Conservation (phyloP, 441 rosid genomes). For the Populus hybrid region DNA sequence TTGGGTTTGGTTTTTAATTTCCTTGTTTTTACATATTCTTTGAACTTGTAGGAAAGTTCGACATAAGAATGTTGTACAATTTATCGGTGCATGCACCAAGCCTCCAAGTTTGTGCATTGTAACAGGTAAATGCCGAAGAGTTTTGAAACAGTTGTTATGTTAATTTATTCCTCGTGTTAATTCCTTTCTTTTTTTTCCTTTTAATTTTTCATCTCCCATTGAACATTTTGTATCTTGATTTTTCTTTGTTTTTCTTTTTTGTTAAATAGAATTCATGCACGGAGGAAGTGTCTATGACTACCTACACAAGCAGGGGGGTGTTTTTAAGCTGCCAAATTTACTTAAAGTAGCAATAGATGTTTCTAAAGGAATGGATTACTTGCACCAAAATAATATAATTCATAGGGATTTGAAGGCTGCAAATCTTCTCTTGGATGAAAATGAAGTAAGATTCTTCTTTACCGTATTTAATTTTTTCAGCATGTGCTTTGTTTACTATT, state of each 20-base stretch:
- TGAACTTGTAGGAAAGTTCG: too few relatives aligned
- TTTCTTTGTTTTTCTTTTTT: conserved; percentile 13
- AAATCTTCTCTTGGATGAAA: conserved; percentile 98
- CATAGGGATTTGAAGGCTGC: too few relatives aligned
- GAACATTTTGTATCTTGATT: conserved; percentile 2
- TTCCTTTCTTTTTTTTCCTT: neutral
- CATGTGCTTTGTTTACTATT: neutral
- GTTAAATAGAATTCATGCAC: conserved; percentile 67
- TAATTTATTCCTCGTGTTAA: too few relatives aligned
- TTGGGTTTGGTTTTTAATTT: neutral
- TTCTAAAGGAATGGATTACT: too few relatives aligned
- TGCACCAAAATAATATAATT: too few relatives aligned
- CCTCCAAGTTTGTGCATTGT: too few relatives aligned
- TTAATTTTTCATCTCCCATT: neutral
- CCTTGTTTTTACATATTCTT: too few relatives aligned
- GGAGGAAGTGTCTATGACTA: conserved; percentile 86
- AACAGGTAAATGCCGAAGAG: too few relatives aligned
- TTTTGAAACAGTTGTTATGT: too few relatives aligned
- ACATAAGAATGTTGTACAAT: too few relatives aligned
- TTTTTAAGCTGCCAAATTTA: conserved; percentile 66
- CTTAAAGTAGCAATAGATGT: too few relatives aligned
- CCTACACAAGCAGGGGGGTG: conserved; percentile 84
- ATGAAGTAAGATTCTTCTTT: conserved; percentile 60
- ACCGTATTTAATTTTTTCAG: neutral
- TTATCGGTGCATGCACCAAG: too few relatives aligned